Base-by-base conservation (phyloP, 192 early-diverging fungal genomes). In the Paraglomus brasilianum region DNA sequence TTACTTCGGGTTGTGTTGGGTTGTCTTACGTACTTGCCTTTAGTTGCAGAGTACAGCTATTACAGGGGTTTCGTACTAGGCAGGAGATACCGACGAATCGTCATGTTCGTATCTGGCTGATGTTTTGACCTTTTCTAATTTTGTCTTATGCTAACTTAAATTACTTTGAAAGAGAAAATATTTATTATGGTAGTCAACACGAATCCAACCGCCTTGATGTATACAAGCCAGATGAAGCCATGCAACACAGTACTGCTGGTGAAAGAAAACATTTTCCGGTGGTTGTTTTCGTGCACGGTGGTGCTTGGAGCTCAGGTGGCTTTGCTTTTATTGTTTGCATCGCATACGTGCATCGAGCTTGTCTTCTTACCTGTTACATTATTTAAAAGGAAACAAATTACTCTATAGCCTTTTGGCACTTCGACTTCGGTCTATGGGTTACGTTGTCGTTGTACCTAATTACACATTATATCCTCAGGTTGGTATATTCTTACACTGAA, bases 211-310 rank as follows among this genome's bases (percentile, higher is more conserved):
- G 62, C 14, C 53, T 79, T 39, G 78, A 79, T 43, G 55, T 79
- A 8, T 79, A 79, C 58, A 68, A 74, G 24, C 78, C 78, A 0
- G 68, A 74, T 48, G 38, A 21, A 19, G 40, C 71, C 13, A 15
- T 50, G 24, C 46, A 67, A 41, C 21, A 59, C 4, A 7, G 15
- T 30, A 11, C 22, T 14, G 36, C 52, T 3, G 22, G 22, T 48
- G 48, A 22, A 11, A 11, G 5, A 36, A 46, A 57, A 19, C 40
- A 55, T 9, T 50, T 67, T 41, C 84, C 84, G 9, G 78, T 83
- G 8, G 66, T 86, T 56, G 72, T 86, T 0, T 86, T 86, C 57
- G 74, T 86, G 56, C 78, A 86, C 61, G 84, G 84, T 48, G 82
- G 84, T 3, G 71, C 79, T 11, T 86, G 84, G 84, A 72, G 77